phyloP scores from a whole-genome alignment of 2,329 filamentous ascomycete species.

The Exophiala sp. region DNA sequence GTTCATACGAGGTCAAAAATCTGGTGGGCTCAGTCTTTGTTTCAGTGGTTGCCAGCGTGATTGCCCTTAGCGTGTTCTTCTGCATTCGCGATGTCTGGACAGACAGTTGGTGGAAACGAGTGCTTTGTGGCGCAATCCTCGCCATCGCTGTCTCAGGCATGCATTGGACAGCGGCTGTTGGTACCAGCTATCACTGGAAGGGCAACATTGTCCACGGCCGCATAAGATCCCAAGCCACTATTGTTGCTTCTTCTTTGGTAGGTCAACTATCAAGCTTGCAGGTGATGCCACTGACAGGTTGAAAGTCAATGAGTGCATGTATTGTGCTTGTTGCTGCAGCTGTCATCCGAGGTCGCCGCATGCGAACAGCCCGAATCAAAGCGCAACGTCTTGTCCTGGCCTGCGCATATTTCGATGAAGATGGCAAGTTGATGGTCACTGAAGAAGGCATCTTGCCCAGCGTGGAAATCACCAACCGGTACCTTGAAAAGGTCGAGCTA shows the following conservation, averaged over 20 bases:
- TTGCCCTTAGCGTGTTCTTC: slow-evolving; percentile 71
- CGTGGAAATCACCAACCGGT: slow-evolving; percentile 71
- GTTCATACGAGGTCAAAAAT: slow-evolving; percentile 54
- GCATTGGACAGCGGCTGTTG: slow-evolving; percentile 75
- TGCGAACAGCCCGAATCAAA: slow-evolving; percentile 51
- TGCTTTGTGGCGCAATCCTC: slow-evolving; percentile 60
- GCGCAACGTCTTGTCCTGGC: slow-evolving; percentile 55
- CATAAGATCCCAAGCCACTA: slow-evolving; percentile 57
- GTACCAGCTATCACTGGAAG: slow-evolving; percentile 61
- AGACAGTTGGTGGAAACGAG: slow-evolving; percentile 69
- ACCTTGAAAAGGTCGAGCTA: slow-evolving; percentile 55
- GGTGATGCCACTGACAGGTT: slow-evolving; percentile 9
- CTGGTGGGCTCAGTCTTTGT: slow-evolving; percentile 66
- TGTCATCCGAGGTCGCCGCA: slow-evolving; percentile 50
- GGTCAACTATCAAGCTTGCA: slow-evolving; percentile 29
- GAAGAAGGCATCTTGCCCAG: slow-evolving; percentile 41
- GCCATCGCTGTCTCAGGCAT: slow-evolving; percentile 73
- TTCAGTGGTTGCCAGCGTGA: slow-evolving; percentile 63
- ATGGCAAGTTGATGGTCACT: slow-evolving; percentile 43
- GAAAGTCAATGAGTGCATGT: slow-evolving; percentile 58
- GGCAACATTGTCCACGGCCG: slow-evolving; percentile 32
- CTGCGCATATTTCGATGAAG: slow-evolving; percentile 46
- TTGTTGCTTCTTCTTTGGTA: slow-evolving; percentile 67
- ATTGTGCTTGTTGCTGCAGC: slow-evolving; percentile 53
- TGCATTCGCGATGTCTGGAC: slow-evolving; percentile 70